phyloP scores from a whole-genome alignment of 768 basidiomycete species.

The Lactarius sp. region DNA sequence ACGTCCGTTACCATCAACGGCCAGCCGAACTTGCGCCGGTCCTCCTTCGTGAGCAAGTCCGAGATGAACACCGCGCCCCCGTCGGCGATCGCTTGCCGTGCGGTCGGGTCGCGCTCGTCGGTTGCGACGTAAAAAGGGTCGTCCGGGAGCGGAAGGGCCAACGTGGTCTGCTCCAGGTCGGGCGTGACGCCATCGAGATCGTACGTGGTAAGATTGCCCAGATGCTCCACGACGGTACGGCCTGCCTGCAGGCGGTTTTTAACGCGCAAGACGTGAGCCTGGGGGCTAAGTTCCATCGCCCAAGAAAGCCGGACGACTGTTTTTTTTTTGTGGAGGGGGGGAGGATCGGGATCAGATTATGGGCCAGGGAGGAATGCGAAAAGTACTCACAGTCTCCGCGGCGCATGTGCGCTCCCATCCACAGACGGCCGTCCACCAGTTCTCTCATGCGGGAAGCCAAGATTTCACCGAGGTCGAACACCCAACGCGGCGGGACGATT shows the following conservation, averaged over 20 bases:
- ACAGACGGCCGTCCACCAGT: slow-evolving; percentile 33
- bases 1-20: slow-evolving; percentile 41
- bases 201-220: slow-evolving; percentile 12
- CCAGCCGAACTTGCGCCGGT: slow-evolving; percentile 39
- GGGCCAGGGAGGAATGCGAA: not conserved
- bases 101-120: slow-evolving; percentile 39
- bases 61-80: slow-evolving; percentile 39
- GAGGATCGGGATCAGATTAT: slow-evolving; percentile 1
- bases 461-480: slow-evolving; percentile 30
- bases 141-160: slow-evolving; percentile 3
- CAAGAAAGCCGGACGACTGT: slow-evolving; percentile 34
- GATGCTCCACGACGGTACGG: slow-evolving; percentile 28
- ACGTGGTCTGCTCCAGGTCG: slow-evolving; percentile 9
- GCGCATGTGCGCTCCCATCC: slow-evolving; percentile 44
- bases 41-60: slow-evolving; percentile 42
- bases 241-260: slow-evolving; percentile 30
- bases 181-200: slow-evolving; percentile 12
- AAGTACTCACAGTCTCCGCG: slow-evolving; percentile 38
- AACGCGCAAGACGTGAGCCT: slow-evolving; percentile 37
- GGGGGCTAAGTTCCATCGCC: slow-evolving; percentile 35
- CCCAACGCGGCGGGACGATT: slow-evolving; percentile 13
- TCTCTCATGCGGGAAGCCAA: slow-evolving; percentile 34
- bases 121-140: slow-evolving; percentile 35
- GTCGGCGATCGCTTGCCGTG: slow-evolving; percentile 32
- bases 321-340: not conserved